phyloP scores from a whole-genome alignment of 805 yeast species.

The Lipomyces lipofer region DNA sequence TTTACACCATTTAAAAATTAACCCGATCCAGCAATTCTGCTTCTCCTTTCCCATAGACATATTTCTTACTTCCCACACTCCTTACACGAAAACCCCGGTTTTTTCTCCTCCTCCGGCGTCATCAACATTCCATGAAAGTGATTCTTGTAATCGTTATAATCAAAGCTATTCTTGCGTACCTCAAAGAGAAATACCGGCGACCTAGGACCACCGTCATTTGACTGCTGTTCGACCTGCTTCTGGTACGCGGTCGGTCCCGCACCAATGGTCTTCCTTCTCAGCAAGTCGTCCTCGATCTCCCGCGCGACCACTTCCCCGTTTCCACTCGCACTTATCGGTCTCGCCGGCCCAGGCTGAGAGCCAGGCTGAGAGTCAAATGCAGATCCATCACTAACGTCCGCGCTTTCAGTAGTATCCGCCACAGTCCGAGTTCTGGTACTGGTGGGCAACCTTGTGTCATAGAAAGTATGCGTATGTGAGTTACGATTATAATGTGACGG shows the following conservation, averaged over 20 bases:
- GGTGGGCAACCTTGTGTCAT: not conserved
- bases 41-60: too few relatives aligned
- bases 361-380: conserved; percentile 4
- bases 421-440: too few relatives aligned
- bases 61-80: too few relatives aligned
- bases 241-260: not conserved
- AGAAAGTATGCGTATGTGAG: conserved; percentile 2
- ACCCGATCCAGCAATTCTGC: too few relatives aligned
- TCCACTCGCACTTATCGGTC: not conserved
- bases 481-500: conserved; percentile 1
- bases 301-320: not conserved
- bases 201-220: not conserved
- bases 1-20: too few relatives aligned
- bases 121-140: conserved; percentile 26
- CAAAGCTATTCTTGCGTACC: conserved; percentile 15
- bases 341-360: too few relatives aligned
- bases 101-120: conserved; percentile 26
- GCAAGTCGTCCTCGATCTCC: conserved; percentile 18
- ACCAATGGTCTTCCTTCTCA: conserved; percentile 14
- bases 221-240: not conserved
- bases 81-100: conserved; percentile 26
- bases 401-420: too few relatives aligned
- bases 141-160: conserved; percentile 27
- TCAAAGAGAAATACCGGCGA: not conserved
- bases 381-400: not conserved